Base-by-base conservation (phyloP, 306 rosid species). In the Medicago arabica region DNA sequence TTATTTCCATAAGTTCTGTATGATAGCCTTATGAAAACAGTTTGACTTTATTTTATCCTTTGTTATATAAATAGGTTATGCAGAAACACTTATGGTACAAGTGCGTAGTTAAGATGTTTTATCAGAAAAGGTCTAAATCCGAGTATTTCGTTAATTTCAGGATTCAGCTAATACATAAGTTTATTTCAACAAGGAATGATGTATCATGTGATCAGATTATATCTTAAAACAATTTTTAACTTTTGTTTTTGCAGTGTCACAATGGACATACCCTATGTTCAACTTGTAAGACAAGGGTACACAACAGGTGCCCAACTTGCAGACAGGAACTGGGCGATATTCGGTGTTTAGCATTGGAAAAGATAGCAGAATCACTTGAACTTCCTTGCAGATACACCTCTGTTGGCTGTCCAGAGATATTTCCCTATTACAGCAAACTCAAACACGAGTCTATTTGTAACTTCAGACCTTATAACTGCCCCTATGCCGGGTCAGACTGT, bases 241-340 rank as follows among this genome's bases (percentile, higher is more conserved):
- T 70, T 51, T 25, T 46, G 54, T 40, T 62, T 75, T 31, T 88
- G 89, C 87, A 90, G 96, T 90, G 96, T 74, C 96, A 81, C 80
- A 88, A 90, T 16, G 96, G 96, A 23, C 96, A 90, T 75, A 90
- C 96, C 62, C 96, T 90, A 41, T 90, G 96, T 58, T 90, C 92
- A 15, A 83, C 96, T 49, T 90, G 96, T 74, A 90, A 90, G 88
- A 83, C 89, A 47, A 88, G 86, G 85, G 96, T 90, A 14, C 96
- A 90, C 78, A 90, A 88, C 70, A 81, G 96, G 39, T 90, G 96
- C 74, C 96, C 96, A 28, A 90, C 96, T 44, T 90, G 96, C 75
- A 83, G 92, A 66, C 89, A 84, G 69, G 92, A 90, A 50, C 96
- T 90, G 0, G 96, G 96, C 8, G 92, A 90, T 81, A 90, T 90